Percentiles rank a stretch among this genome's conserved stretches.
These are phyloP conservation scores for Fusarium phyllophilum DNA, from an alignment of 2,329 filamentous ascomycete species.

Conservation along the genomic window DNA sequence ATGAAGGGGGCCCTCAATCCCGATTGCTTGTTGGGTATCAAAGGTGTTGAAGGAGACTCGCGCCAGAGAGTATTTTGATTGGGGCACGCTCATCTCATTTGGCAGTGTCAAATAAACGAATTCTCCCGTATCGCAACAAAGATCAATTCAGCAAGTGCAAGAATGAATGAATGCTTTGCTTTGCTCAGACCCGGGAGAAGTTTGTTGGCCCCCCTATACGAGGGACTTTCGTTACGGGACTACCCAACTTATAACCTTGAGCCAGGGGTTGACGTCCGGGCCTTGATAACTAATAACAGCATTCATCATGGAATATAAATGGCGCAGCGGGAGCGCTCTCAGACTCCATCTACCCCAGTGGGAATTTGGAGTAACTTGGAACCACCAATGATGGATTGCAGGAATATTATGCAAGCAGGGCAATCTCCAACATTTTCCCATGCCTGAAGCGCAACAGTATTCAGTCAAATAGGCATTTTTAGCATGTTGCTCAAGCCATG, in stretches of 20 bases:
- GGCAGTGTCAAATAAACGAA: not conserved
- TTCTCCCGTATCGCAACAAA: not conserved
- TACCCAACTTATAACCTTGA: not conserved
- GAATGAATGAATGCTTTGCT: not conserved
- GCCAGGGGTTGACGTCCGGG: not conserved
- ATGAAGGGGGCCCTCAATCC: not conserved
- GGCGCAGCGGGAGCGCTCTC: not conserved
- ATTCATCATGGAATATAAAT: not conserved
- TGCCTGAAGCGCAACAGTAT: not conserved
- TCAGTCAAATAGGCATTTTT: not conserved
- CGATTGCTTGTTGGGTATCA: not conserved
- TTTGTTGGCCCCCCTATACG: not conserved
- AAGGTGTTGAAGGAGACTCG: not conserved
- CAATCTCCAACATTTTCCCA: not conserved
- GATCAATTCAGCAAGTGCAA: not conserved
- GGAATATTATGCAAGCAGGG: no score
- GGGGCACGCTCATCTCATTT: not conserved
- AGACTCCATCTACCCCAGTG: not conserved
- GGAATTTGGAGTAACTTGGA: not conserved
- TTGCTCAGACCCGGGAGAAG: not conserved
- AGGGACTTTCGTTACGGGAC: not conserved
- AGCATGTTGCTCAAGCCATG: not conserved
- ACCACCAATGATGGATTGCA: not conserved
- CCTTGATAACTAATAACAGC: not conserved
- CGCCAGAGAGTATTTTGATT: not conserved